A percentile compares a stretch with the other conserved stretches of the same genome.
phyloP scores from a whole-genome alignment of 306 rosid species.

The Dryas octopetala region DNA sequence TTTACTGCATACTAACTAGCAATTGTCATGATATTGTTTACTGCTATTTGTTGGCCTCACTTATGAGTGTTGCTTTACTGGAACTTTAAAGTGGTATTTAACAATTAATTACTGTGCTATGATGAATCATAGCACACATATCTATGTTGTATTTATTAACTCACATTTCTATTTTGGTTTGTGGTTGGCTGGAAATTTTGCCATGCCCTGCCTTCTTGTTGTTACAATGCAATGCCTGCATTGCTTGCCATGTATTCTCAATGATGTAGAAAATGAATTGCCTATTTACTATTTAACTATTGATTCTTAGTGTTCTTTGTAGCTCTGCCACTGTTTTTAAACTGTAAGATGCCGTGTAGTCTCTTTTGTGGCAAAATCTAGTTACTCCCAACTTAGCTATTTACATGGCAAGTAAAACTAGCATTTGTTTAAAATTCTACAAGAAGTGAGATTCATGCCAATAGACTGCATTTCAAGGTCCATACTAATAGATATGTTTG shows the following conservation, averaged over 20 bases:
- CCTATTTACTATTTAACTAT: neutral
- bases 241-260: neutral
- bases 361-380: neutral
- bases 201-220: neutral
- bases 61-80: neutral
- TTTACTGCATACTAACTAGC: neutral
- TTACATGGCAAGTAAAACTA: neutral
- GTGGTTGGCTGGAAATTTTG: neutral
- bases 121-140: neutral
- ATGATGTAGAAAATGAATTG: neutral
- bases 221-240: neutral
- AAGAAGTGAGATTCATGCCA: neutral
- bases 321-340: neutral
- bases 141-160: neutral
- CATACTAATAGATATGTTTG: neutral
- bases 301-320: neutral
- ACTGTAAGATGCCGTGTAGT: neutral
- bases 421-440: neutral
- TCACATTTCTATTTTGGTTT: neutral
- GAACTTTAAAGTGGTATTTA: neutral
- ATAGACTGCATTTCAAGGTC: neutral
- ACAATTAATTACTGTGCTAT: neutral
- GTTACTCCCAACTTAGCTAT: neutral
- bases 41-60: neutral
- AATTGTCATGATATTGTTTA: neutral